Conservation (phyloP, 768 basidiomycete species). For the Naganishia antarctica region DNA sequence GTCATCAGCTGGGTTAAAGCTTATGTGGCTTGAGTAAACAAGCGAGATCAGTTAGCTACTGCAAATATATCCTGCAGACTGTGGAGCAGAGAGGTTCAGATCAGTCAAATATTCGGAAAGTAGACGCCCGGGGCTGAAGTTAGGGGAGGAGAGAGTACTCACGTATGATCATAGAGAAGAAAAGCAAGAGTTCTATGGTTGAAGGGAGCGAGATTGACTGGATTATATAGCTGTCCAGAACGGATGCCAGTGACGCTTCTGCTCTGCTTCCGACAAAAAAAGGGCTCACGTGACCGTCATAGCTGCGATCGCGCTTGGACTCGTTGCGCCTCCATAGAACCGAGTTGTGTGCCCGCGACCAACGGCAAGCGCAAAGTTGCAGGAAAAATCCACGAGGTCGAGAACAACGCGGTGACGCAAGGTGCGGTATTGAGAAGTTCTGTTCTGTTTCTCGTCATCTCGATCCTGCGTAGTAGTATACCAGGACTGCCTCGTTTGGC, state of each 20-base stretch:
- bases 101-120: conserved; percentile 7
- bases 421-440: background rate
- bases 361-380: background rate
- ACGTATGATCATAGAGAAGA: conserved; percentile 31
- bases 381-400: conserved; percentile 12
- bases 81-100: conserved; percentile 2
- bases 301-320: conserved; percentile 13
- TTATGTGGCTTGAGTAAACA: conserved; percentile 33
- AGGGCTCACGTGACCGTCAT: conserved; percentile 2
- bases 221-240: conserved; percentile 9
- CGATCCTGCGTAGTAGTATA: conserved; percentile 15
- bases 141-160: conserved; percentile 29
- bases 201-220: background rate
- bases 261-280: conserved; percentile 2
- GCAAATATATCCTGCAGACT: conserved; percentile 36
- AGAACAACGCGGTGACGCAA: background rate
- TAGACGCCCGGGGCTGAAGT: background rate
- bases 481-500: background rate
- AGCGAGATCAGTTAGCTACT: conserved; percentile 35
- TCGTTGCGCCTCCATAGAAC: background rate
- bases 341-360: background rate
- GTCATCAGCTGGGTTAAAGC: conserved; percentile 34
- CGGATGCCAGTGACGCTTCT: background rate
- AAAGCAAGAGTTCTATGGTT: conserved; percentile 1
- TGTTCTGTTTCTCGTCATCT: background rate